phyloP scores from a whole-genome alignment of 148 eudicot genomes.

The Camellia lanceoleosa region DNA sequence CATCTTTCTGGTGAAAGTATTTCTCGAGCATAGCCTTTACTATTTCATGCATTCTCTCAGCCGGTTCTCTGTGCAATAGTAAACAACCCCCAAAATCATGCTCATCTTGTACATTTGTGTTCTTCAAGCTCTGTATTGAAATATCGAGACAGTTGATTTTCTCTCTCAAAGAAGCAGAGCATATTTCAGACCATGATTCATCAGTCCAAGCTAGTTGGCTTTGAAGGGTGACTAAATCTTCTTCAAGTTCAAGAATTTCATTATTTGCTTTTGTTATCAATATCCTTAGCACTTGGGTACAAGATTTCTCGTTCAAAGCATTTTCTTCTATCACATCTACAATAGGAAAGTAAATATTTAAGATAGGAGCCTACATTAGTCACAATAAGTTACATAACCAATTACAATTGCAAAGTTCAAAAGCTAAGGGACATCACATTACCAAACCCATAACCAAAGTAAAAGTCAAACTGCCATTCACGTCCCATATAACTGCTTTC shows the following conservation, averaged over 20 bases:
- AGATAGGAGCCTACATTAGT: not conserved
- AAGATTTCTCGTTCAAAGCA: constrained; percentile 44
- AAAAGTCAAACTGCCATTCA: constrained; percentile 38
- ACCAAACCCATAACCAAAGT: constrained; percentile 41
- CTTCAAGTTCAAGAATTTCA: constrained; percentile 63
- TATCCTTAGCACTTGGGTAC: constrained; percentile 46
- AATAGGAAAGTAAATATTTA: not conserved
- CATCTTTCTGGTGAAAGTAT: constrained; percentile 26
- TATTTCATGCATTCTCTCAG: constrained; percentile 46
- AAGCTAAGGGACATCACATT: constrained; percentile 12
- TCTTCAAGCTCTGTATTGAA: constrained; percentile 33
- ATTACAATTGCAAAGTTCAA: constrained; percentile 1
- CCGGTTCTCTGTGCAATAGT: constrained; percentile 26
- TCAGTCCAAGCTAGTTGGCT: constrained; percentile 57
- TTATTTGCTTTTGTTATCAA: constrained; percentile 53
- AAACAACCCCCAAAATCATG: constrained; percentile 18
- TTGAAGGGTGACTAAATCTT: constrained; percentile 52
- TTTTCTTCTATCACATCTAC: constrained; percentile 58
- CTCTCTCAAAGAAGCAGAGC: constrained; percentile 37
- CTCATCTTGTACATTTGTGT: constrained; percentile 20
- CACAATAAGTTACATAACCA: not conserved
- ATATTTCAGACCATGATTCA: constrained; percentile 42
- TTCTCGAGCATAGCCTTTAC: constrained; percentile 34
- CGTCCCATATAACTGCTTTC: constrained; percentile 21
- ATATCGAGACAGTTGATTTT: constrained; percentile 39